Base-by-base conservation (phyloP, 2,329 filamentous ascomycete genomes). In the Phialophora tarda region DNA sequence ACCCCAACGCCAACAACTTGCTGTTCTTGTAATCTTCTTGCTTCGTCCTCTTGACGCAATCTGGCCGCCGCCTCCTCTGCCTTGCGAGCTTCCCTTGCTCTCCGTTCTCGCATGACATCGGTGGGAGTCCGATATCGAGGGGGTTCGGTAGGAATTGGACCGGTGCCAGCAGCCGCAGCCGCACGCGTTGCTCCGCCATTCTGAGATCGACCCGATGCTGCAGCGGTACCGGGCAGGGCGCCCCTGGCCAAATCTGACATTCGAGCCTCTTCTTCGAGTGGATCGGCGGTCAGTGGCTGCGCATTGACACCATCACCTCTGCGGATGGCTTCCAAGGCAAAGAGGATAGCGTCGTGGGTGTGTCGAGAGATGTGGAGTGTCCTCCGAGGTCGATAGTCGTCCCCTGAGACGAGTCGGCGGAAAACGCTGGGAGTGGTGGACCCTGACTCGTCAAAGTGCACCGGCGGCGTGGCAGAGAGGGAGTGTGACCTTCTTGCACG, bases 301-400 rank as follows among this genome's bases (percentile, higher is more conserved):
- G 74, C 61, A 67, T 73, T 47, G 48, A 67, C 65, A 61, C 72
- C 65, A 65, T 72, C 61, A 57, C 74, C 72, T 69, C 60, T 66
- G 54, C 93, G 90, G 72, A 98, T 85, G 44, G 92, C 92, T 82
- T 96, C 92, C 64, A 98, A 87, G 44, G 93, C 88, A 82, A 91
- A 98, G 73, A 96, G 89, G 76, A 99, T 93, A 44, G 95, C 94
- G 78, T 91, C 91, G 71, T 92, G 91, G 55, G 92, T 97, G 71
- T 91, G 88, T 73, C 88, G 89, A 56, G 93, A 97, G 78, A 97
- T 89, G 74, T 87, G 88, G 68, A 76, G 79, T 11, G 76, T 79
- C 64, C 79, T 76, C 62, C 72, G 74, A 78, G 85, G 78, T 86
- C 86, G 77, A 80, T 86, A 80, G 77, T 85, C 75, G 75, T 83